Evolutionary conservation across 352 stramenopile species (phyloP).

Genomic region (Globisporangium cederbergense): DNA sequence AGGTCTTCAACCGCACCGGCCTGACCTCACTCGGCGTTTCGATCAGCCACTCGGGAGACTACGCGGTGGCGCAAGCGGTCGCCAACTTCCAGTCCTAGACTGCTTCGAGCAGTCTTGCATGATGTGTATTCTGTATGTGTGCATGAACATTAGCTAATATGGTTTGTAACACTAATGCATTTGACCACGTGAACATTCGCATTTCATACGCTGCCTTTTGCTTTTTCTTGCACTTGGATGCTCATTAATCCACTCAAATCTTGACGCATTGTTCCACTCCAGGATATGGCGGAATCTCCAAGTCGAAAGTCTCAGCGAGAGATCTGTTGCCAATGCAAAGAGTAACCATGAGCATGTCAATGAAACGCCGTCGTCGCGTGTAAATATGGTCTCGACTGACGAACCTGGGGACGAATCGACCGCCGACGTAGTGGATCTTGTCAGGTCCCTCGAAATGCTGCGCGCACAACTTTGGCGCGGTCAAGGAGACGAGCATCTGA

Average conservation of each 20-base stretch:
- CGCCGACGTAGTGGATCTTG: constrained; percentile 94
- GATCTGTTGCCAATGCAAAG: constrained; percentile 23
- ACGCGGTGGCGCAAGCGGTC: constrained; percentile 81
- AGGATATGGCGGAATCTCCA: constrained; percentile 60
- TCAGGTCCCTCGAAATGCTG: constrained; percentile 79
- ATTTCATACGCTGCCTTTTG: constrained; percentile 2
- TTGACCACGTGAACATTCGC: constrained; percentile 10
- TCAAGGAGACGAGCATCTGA: constrained; percentile 96
- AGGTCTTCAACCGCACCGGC: constrained; percentile 74
- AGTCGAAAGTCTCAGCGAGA: constrained; percentile 54
- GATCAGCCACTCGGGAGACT: constrained; percentile 88
- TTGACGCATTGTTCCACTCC: constrained; percentile 64
- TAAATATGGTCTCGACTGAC: constrained; percentile 1
- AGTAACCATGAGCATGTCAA: not conserved
- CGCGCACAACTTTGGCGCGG: constrained; percentile 94
- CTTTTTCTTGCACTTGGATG: not conserved
- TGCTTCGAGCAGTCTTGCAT: constrained; percentile 14
- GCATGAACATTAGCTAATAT: not conserved
- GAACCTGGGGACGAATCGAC: constrained; percentile 93
- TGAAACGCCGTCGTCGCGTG: not conserved
- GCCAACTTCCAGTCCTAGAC: constrained; percentile 51
- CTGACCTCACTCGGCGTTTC: constrained; percentile 78
- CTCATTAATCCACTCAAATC: constrained; percentile 13
- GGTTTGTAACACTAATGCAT: constrained; percentile 10
- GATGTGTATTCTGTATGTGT: constrained; percentile 7